Evolutionary conservation across 2,329 filamentous ascomycete genomes (phyloP).

Genomic region (Arthrobotrys megalospora): DNA sequence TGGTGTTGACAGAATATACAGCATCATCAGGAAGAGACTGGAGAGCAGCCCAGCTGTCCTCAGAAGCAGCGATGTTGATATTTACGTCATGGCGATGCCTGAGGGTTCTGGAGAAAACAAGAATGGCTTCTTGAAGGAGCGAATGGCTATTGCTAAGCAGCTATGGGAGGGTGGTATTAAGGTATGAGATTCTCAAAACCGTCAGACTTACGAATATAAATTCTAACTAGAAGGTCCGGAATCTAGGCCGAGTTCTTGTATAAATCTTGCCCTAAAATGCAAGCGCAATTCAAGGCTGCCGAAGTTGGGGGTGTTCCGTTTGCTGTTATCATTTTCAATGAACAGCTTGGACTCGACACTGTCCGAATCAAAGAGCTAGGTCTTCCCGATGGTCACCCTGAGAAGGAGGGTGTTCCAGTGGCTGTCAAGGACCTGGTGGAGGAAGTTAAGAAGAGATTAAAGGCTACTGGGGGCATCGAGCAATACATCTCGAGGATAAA

Average conservation of each 20-base stretch:
- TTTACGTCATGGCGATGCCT: conserved; percentile 90
- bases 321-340: conserved; percentile 89
- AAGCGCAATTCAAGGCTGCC: conserved; percentile 90
- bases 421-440: conserved; percentile 75
- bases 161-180: conserved; percentile 92
- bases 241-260: conserved; percentile 83
- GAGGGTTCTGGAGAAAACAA: conserved; percentile 81
- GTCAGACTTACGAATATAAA: background rate
- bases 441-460: conserved; percentile 74
- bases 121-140: conserved; percentile 83
- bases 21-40: conserved; percentile 85
- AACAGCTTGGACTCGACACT: conserved; percentile 86
- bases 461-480: conserved; percentile 49
- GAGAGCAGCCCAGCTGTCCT: conserved; percentile 73
- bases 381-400: conserved; percentile 83
- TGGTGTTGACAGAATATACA: conserved; percentile 95
- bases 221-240: conserved; percentile 45
- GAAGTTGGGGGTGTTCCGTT: conserved; percentile 85
- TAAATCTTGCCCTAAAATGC: conserved; percentile 91
- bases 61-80: conserved; percentile 83
- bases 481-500: conserved; percentile 57
- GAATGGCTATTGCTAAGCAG: conserved; percentile 82
- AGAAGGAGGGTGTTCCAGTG: conserved; percentile 88
- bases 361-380: conserved; percentile 91
- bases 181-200: conserved; percentile 68